A percentile compares a stretch with the other conserved stretches of the same genome.
Evolutionary conservation across 345 rosid genomes (phyloP).

Genomic region (Microcos paniculata): DNA sequence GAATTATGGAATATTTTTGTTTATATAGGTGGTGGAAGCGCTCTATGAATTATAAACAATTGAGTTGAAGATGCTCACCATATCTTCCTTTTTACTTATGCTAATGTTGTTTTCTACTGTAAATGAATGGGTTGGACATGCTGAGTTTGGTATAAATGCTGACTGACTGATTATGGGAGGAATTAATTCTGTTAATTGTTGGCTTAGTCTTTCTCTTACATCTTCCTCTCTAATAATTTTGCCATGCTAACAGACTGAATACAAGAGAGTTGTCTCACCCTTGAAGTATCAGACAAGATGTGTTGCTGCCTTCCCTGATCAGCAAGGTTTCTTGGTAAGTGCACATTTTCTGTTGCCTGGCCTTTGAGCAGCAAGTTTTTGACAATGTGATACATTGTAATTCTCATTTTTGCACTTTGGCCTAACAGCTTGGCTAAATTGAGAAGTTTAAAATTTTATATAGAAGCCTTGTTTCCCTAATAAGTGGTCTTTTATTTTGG

Average conservation of each 20-base stretch:
- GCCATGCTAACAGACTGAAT: conserved; percentile 57
- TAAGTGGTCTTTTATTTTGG: background rate
- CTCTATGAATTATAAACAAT: background rate
- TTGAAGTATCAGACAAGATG: conserved; percentile 96
- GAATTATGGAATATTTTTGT: background rate
- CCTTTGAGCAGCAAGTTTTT: background rate
- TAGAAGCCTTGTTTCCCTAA: background rate
- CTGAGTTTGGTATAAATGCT: background rate
- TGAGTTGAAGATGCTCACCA: background rate
- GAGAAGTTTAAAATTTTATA: background rate
- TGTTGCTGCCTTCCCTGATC: conserved; percentile 97
- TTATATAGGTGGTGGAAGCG: background rate
- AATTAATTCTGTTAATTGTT: conserved; percentile 8
- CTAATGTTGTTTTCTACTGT: background rate
- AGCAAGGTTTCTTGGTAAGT: conserved; percentile 94
- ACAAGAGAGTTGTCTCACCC: conserved; percentile 84
- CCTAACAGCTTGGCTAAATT: background rate
- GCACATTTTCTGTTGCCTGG: background rate
- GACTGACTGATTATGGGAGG: background rate
- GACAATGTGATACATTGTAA: background rate
- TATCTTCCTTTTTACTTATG: background rate
- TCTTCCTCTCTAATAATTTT: conserved; percentile 9
- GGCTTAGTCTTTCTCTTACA: background rate
- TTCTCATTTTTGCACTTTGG: background rate
- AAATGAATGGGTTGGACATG: background rate